Conservation (phyloP, 1,139 yeast species). For the Scheffersomyces stambukii region DNA sequence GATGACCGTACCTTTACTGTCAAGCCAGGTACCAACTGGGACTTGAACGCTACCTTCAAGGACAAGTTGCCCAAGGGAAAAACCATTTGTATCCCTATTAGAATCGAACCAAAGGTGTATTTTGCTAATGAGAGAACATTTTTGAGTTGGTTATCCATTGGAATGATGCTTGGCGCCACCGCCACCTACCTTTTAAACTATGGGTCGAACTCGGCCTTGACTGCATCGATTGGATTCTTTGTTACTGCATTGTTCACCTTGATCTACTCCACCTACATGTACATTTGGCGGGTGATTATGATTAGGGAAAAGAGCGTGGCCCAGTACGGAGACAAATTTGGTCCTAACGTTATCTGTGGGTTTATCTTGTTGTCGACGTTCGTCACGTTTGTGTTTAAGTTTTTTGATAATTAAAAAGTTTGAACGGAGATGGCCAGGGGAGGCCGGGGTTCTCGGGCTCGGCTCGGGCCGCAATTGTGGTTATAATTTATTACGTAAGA, state of each 20-base stretch:
- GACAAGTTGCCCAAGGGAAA: conserved; percentile 72
- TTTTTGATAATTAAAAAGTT: conserved; percentile 20
- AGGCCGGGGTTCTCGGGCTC: too few relatives aligned
- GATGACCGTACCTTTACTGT: conserved; percentile 71
- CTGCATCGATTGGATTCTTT: conserved; percentile 89
- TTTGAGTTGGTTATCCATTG: conserved; percentile 73
- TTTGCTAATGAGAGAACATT: conserved; percentile 83
- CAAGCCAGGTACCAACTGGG: conserved; percentile 79
- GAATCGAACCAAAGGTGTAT: conserved; percentile 82
- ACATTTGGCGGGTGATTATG: conserved; percentile 77
- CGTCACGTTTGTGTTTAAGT: conserved; percentile 62
- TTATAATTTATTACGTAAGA: too few relatives aligned
- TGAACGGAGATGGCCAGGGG: neutral
- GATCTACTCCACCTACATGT: conserved; percentile 67
- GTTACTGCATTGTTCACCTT: conserved; percentile 73
- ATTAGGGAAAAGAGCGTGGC: conserved; percentile 81
- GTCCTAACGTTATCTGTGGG: conserved; percentile 79
- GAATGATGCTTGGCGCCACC: conserved; percentile 68
- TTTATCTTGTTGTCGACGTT: conserved; percentile 72
- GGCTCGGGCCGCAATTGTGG: too few relatives aligned
- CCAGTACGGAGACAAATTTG: conserved; percentile 81
- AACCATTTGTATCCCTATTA: conserved; percentile 68
- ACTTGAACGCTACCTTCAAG: conserved; percentile 46
- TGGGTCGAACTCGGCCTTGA: conserved; percentile 64
- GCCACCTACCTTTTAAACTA: conserved; percentile 68